Base-by-base conservation (phyloP, 768 basidiomycete species). In the Lactarius deliciosus region DNA sequence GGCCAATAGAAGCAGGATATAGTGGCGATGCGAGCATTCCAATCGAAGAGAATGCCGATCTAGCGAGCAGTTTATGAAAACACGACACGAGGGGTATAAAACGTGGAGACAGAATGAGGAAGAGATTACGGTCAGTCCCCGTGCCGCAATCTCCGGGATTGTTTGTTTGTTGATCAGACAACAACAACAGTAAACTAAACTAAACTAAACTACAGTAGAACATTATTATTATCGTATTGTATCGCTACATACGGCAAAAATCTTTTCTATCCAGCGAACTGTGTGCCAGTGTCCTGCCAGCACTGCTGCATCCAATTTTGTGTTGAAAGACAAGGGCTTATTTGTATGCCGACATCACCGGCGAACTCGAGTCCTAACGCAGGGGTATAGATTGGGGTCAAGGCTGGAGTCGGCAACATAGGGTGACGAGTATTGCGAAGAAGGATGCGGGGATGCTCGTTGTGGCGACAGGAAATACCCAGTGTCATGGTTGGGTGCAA, bases 1-100 rank as follows among this genome's bases (percentile, higher is more conserved):
- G 77, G 72, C 89, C 87, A 59, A 82, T 79, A 34, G 81, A 75
- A 7, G 82, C 70, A 63, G 84, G 86, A 70, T 84, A 78, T 69
- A 88, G 80, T 16, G 88, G 87, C 25, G 85, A 82, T 63, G 86
- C 89, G 41, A 91, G 81, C 89, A 91, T 91, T 74, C 77, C 80
- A 36, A 45, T 16, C 38, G 34, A 55, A 20, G 16, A 41, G 38
- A 63, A 53, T 13, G 36, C 34, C 7, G 54, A 60, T 53, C 30
- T 30, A 25, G 64, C 32, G 43, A 61, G n/a, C 45, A 40, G 28
- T 22, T 18, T 32, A 36, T 15, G 53, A 47, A 28, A 20, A 3
- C n/a, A 40, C 38, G 38, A 40, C 36, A 40, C 32, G 54, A 32
- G 20, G 34, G 57, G 34, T 58, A 36, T 36, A 36, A 36, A 57